Conservation (phyloP, 2,329 filamentous ascomycete genomes). For the Huntiella omanensis region DNA sequence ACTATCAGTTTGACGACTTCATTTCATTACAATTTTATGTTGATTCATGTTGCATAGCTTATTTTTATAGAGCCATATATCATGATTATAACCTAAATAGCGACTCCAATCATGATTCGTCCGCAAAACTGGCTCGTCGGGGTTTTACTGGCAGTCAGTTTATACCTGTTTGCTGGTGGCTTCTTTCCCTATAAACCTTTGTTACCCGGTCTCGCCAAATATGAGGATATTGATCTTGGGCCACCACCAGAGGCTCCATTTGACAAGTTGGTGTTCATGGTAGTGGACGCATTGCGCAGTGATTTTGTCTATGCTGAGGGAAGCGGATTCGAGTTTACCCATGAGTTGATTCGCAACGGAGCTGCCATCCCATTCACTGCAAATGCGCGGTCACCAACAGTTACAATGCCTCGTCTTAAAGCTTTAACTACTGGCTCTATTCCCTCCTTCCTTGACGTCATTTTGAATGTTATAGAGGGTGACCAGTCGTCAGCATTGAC, state of each 20-base stretch:
- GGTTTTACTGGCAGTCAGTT: background rate
- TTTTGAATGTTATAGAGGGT: conserved; percentile 87
- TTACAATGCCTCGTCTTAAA: conserved; percentile 96
- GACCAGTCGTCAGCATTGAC: conserved; percentile 79
- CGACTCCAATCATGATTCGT: no score
- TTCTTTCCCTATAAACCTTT: conserved; percentile 98
- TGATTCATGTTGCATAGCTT: no score
- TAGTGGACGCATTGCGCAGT: conserved; percentile 84
- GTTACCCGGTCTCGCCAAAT: conserved; percentile 62
- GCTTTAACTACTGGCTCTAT: conserved; percentile 94
- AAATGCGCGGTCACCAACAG: conserved; percentile 87
- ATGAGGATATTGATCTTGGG: conserved; percentile 34
- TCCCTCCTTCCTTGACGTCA: conserved; percentile 93
- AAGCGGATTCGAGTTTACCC: conserved; percentile 57
- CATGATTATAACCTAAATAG: no score
- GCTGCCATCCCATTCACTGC: conserved; percentile 84
- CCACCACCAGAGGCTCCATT: conserved; percentile 50
- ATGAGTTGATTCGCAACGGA: conserved; percentile 65
- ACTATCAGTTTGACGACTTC: background rate
- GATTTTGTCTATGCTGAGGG: conserved; percentile 76
- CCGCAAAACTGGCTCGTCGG: no score
- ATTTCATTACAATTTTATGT: background rate
- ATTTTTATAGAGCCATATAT: no score
- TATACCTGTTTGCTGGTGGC: conserved; percentile 54
- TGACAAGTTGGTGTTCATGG: conserved; percentile 88